Percentiles rank a stretch among this genome's conserved stretches.
These are phyloP conservation scores for Coelastrella sp. DNA, from an alignment of 139 green algal species.

Conservation along the genomic window DNA sequence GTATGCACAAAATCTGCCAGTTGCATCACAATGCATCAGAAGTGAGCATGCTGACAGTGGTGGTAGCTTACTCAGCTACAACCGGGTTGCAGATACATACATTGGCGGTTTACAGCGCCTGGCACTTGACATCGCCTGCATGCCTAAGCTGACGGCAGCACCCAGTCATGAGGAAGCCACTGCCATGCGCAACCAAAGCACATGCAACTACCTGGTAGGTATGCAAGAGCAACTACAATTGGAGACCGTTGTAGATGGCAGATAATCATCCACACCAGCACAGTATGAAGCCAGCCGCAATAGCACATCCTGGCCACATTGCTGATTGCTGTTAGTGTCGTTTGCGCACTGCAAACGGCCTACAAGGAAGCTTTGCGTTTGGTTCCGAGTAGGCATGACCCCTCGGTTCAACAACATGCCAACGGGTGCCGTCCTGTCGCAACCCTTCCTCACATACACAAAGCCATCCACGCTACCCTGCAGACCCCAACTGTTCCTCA, in stretches of 20 bases:
- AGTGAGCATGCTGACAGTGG: too few species aligned
- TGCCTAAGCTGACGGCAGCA: too few species aligned
- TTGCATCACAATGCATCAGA: too few species aligned
- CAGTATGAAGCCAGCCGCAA: conserved; percentile 20
- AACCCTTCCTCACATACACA: conserved; percentile 34
- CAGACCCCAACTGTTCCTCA: conserved; percentile 13
- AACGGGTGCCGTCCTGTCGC: neutral
- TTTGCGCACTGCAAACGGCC: conserved; percentile 26
- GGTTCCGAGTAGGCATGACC: neutral
- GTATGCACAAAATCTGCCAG: too few species aligned
- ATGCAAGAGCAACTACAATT: conserved; percentile 34
- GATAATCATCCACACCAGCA: conserved; percentile 14
- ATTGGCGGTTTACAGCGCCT: too few species aligned
- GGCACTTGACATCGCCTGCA: too few species aligned
- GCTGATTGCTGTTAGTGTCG: neutral
- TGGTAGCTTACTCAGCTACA: too few species aligned
- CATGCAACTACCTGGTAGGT: too few species aligned
- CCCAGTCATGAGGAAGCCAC: too few species aligned
- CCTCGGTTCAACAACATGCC: conserved; percentile 14
- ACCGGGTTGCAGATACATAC: too few species aligned
- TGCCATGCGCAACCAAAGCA: too few species aligned
- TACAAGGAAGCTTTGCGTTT: neutral
- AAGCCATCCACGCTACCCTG: conserved; percentile 31
- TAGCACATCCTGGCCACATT: conserved; percentile 1
- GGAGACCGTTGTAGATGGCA: neutral